Percentiles rank a stretch among this genome's conserved stretches.
These are phyloP conservation scores for Plenodomus biglobosus DNA, from an alignment of 2,329 filamentous ascomycete genomes.

Conservation along the genomic window DNA sequence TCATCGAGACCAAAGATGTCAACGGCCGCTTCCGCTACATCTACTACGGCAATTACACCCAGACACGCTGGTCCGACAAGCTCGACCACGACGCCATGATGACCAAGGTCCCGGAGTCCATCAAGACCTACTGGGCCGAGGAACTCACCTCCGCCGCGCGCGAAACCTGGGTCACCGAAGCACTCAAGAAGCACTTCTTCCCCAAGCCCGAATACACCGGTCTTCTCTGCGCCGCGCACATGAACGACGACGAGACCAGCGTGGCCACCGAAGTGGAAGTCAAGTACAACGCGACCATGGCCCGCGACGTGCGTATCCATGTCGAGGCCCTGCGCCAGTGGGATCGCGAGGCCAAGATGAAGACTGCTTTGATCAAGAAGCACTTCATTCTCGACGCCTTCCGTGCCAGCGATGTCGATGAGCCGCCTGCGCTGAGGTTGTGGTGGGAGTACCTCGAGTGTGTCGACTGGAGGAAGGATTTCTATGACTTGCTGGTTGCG, in stretches of 20 bases:
- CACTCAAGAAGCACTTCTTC: constrained; percentile 48
- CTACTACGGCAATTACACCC: constrained; percentile 52
- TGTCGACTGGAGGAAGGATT: constrained; percentile 44
- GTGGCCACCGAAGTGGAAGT: constrained; percentile 21
- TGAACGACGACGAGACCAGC: constrained; percentile 14
- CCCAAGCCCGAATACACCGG: constrained; percentile 47
- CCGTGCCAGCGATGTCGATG: constrained; percentile 43
- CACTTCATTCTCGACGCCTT: constrained; percentile 47
- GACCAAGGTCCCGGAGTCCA: constrained; percentile 40
- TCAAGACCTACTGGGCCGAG: constrained; percentile 47
- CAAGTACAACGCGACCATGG: constrained; percentile 27
- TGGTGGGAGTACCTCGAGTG: constrained; percentile 54
- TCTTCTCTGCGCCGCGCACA: constrained; percentile 15
- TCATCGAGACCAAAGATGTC: constrained; percentile 31
- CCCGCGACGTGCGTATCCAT: constrained; percentile 38
- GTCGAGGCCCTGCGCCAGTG: constrained; percentile 42
- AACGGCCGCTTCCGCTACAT: constrained; percentile 30
- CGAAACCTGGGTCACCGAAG: constrained; percentile 47
- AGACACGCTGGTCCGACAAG: constrained; percentile 49
- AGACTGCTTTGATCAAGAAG: constrained; percentile 40
- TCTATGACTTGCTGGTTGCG: constrained; percentile 47
- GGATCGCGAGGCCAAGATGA: constrained; percentile 44
- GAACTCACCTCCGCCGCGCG: constrained; percentile 40
- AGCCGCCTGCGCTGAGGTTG: constrained; percentile 47
- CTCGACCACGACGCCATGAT: constrained; percentile 48